A percentile compares a stretch with the other conserved stretches of the same genome.
Evolutionary conservation across 208 protist species (phyloP).

Genomic region (Eutreptiella sp.): DNA sequence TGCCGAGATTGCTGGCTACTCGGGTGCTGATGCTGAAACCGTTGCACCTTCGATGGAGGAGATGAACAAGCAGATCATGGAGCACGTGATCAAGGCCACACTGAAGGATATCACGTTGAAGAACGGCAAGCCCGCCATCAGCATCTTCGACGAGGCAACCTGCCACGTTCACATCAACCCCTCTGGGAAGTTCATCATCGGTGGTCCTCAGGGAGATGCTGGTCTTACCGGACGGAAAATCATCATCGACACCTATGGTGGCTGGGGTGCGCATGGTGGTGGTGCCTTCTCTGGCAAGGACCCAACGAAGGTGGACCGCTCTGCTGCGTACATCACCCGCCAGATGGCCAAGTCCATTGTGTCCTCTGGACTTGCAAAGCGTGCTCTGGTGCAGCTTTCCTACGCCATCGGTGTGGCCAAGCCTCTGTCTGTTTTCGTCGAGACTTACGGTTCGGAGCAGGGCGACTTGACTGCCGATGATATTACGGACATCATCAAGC

Average conservation of each 20-base stretch:
- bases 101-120: too few relatives aligned
- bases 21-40: too few relatives aligned
- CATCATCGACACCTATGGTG: conserved; percentile 99
- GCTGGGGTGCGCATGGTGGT: conserved; percentile 99
- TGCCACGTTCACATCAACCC: conserved; percentile 99
- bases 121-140: too few relatives aligned
- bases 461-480: too few relatives aligned
- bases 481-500: too few relatives aligned
- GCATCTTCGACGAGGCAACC: too few relatives aligned
- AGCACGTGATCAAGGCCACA: conserved; percentile 89
- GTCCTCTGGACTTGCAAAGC: conserved; percentile 75
- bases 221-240: conserved; percentile 99
- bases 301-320: conserved; percentile 99
- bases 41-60: too few relatives aligned
- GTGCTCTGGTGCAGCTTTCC: conserved; percentile 95
- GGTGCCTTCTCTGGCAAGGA: conserved; percentile 99
- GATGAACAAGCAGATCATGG: conserved; percentile 89
- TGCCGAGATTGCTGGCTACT: too few relatives aligned
- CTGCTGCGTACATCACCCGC: conserved; percentile 95
- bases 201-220: conserved; percentile 97
- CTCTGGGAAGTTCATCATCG: conserved; percentile 97
- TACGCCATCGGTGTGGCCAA: conserved; percentile 98
- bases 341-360: conserved; percentile 99
- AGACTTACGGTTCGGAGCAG: conserved; percentile 98
- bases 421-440: conserved; percentile 95